These are phyloP conservation scores for Lipomyces anomalus DNA, from an alignment of 805 yeast genomes.

Conservation along the genomic window DNA sequence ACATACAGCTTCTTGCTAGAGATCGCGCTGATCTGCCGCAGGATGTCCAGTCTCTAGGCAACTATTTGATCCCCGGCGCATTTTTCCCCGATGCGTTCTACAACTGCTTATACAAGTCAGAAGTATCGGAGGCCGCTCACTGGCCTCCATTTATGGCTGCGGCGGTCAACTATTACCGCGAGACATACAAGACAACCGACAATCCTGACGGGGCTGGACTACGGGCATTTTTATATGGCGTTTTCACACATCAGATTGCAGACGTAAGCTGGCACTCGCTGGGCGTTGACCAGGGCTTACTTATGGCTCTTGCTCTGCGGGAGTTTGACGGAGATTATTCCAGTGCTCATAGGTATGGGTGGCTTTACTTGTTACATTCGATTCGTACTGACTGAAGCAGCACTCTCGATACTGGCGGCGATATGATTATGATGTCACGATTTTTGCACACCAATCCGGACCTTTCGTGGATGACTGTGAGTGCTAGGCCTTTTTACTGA, in stretches of 20 bases:
- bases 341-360: constrained; percentile 55
- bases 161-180: constrained; percentile 43
- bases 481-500: constrained; percentile 30
- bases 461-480: constrained; percentile 31
- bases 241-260: constrained; percentile 56
- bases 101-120: constrained; percentile 47
- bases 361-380: too few relatives aligned
- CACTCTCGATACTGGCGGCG: constrained; percentile 58
- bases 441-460: constrained; percentile 33
- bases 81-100: constrained; percentile 69
- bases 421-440: constrained; percentile 45
- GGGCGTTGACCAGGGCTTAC: constrained; percentile 49
- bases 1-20: constrained; percentile 36
- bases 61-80: constrained; percentile 49
- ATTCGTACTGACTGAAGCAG: too few relatives aligned
- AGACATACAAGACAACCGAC: constrained; percentile 27
- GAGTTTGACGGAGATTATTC: constrained; percentile 51
- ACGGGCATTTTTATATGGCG: constrained; percentile 53
- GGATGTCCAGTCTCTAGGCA: constrained; percentile 30
- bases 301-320: constrained; percentile 43
- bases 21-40: constrained; percentile 33
- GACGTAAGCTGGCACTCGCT: constrained; percentile 68
- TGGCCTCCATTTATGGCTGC: constrained; percentile 61
- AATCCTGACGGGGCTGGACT: constrained; percentile 33
- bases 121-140: constrained; percentile 57